A percentile compares a stretch with the other conserved stretches of the same genome.
phyloP scores from a whole-genome alignment of 2,329 filamentous ascomycete genomes.

The Colletotrichum sp. region DNA sequence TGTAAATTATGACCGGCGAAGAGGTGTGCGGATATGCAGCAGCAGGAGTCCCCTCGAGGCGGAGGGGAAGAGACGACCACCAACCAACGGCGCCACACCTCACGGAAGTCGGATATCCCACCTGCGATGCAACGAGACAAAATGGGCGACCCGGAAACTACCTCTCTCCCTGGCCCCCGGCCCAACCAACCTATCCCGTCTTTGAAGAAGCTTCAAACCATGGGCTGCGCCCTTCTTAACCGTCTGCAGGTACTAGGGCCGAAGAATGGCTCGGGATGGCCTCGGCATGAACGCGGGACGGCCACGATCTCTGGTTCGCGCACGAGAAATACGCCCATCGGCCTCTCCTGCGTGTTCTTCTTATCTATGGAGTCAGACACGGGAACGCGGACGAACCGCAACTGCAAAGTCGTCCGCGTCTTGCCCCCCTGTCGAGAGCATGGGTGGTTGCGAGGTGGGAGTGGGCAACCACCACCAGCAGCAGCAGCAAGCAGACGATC shows the following conservation, averaged over 20 bases:
- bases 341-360: background rate
- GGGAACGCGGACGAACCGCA: slow-evolving; percentile 12
- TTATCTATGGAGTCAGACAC: slow-evolving; percentile 16
- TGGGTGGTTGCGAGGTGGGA: background rate
- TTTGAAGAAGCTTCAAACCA: background rate
- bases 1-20: background rate
- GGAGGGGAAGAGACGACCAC: background rate
- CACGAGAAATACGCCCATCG: background rate
- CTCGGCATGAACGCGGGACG: background rate
- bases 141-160: background rate
- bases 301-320: slow-evolving; percentile 6
- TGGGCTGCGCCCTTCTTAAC: background rate
- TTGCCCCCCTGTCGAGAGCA: background rate
- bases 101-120: background rate
- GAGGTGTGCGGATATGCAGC: background rate
- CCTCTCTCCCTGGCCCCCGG: background rate
- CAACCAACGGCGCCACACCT: background rate
- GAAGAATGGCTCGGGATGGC: background rate
- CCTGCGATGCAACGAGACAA: background rate
- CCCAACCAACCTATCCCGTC: background rate
- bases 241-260: slow-evolving; percentile 4
- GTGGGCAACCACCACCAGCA: background rate
- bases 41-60: background rate
- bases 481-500: background rate
- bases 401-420: background rate